Evolutionary conservation across 305 asterid genomes (phyloP), one percentile per base, ranked within the genome.

Genomic region (Ilex paraguariensis): DNA sequence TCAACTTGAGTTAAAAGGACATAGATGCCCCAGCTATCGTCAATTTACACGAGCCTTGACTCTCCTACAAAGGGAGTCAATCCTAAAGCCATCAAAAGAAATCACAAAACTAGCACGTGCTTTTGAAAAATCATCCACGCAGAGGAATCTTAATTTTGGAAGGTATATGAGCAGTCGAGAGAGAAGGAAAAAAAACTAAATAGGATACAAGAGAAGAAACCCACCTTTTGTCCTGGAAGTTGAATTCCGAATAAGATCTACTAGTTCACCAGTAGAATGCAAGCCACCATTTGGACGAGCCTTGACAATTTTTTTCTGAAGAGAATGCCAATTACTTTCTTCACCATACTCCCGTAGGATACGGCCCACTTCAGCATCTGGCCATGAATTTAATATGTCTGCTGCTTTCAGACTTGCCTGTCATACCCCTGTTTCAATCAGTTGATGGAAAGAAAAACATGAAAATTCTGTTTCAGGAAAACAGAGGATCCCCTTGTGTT

Each of bases 341-440:
- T 87, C 99, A 49, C 99, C 99, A 65, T 87, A 93, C 50, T 93
- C 99, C 13, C 87, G 85, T 53, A 93, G 75, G 61, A 92, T 83
- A 65, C 87, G 79, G 15, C 97, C 95, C 70, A 90, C 72, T 76
- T 86, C 97, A 74, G 68, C 78, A 53, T 87, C 97, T 61, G 99
- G 97, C 97, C 99, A 93, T 58, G 84, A 74, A 74, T 90, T 93
- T 72, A 93, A 69, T 62, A 93, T 87, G 75, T 93, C 99, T 70
- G 86, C 99, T 33, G 99, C 99, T 79, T 66, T 90, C 65, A 93
- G 70, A 77, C 83, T 81, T 70, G 87, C 95, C 99, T 93, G 94
- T 76, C 86, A 87, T 68, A 67, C 72, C 79, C 79, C 85, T 83
- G 84, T 80, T 78, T 69, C 61, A 64, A 82, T 87, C 87, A 81